phyloP scores from a whole-genome alignment of 2,329 filamentous ascomycete genomes.

The Phaeophleospora eucalypticola region DNA sequence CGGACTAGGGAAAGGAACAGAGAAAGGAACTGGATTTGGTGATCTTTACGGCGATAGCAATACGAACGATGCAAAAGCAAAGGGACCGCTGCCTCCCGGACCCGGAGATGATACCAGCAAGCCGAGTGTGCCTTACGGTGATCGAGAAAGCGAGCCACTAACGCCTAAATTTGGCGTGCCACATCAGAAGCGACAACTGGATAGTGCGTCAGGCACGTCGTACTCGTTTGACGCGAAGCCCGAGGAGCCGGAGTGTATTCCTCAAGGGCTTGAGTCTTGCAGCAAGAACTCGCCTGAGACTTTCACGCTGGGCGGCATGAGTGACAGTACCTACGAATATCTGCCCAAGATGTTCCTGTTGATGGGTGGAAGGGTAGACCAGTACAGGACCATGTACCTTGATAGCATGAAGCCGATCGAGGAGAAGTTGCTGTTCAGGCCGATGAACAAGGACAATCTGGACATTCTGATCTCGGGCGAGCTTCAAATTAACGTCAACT shows the following conservation, averaged over 20 bases:
- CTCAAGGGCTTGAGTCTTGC: conserved; percentile 54
- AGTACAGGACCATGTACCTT: conserved; percentile 71
- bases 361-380: conserved; percentile 67
- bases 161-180: conserved; percentile 4
- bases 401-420: conserved; percentile 64
- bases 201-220: not conserved
- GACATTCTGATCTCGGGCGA: conserved; percentile 73
- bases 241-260: conserved; percentile 17
- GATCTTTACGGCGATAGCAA: not conserved
- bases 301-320: conserved; percentile 54
- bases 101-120: not conserved
- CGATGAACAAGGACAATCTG: conserved; percentile 63
- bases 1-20: not conserved
- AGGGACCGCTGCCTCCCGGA: conserved; percentile 3
- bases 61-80: conserved; percentile 5
- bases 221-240: conserved; percentile 1
- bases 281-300: conserved; percentile 45
- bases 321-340: conserved; percentile 57
- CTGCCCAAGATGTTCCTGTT: conserved; percentile 65
- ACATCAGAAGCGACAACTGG: conserved; percentile 13
- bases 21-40: too few relatives aligned
- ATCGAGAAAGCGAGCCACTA: conserved; percentile 1
- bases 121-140: not conserved
- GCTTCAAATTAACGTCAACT: conserved; percentile 37
- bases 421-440: conserved; percentile 70